Evolutionary conservation across 495 filamentous ascomycete genomes (phyloP), one percentile per base, ranked within the genome.

Genomic region (Penicillium fimorum): DNA sequence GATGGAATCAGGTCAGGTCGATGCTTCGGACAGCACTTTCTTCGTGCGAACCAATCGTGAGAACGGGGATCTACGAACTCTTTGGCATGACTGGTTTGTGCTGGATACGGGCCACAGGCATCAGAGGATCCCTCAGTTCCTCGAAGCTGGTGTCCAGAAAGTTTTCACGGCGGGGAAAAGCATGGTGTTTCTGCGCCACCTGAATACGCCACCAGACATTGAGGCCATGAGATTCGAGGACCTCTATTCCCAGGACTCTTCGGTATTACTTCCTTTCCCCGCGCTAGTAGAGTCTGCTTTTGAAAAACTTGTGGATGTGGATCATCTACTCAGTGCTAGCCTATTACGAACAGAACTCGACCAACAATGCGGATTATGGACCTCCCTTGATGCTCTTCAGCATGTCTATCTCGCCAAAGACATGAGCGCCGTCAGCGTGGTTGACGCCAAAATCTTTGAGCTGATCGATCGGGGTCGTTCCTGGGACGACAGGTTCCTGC

Each of bases 141-240:
- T 97, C 7, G 82, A 84, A 38, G 76, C 84, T 2, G 80, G 84
- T 1, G 83, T 83, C 2, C 67, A 75, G 12, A 88, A 83, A 56
- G 88, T 96, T 24, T 91, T 96, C 55, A 90, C 84, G 0, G 86
- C 89, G 5, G 93, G 94, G 0, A 96, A 97, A 67, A 94, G 86
- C 62, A 86, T 91, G 57, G 84, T 94, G 2, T 88, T 97, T 47
- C 70, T 96, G 18, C 87, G 85, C 32, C 81, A 84, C 32, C 78
- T 90, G 48, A 70, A 75, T 33, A 61, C 63, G 11, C 45, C 55
- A 4, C 63, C 63, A 9, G 57, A 65, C 17, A 45, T 56, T 22
- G 47, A 60, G 55, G 71, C 59, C 12, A 66, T 90, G 41, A 74
- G 79, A 20, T 83, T 87, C 53, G 72, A 79, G 5, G 76, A 74